These are phyloP conservation scores for Aureobasidium namibiae DNA, from an alignment of 2,329 filamentous ascomycete genomes.

Conservation along the genomic window DNA sequence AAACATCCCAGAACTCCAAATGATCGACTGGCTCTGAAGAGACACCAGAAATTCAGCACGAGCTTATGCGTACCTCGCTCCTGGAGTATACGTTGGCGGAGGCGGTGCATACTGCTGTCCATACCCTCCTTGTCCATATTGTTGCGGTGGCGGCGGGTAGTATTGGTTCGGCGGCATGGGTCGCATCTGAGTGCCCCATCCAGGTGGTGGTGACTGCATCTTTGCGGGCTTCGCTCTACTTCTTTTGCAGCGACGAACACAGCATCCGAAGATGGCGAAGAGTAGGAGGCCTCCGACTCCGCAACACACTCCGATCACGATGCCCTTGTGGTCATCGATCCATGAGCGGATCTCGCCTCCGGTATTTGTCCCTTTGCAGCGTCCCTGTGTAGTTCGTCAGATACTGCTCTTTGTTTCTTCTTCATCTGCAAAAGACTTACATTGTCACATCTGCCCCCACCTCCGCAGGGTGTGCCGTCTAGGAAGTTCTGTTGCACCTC, in stretches of 20 bases:
- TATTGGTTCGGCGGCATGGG: not conserved
- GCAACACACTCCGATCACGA: constrained; percentile 72
- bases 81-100: not conserved
- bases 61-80: constrained; percentile 1
- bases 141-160: not conserved
- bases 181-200: constrained; percentile 12
- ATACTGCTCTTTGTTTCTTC: not conserved
- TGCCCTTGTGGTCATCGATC: constrained; percentile 66
- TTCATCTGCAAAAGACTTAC: constrained; percentile 30
- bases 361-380: constrained; percentile 63
- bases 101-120: constrained; percentile 1
- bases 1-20: not conserved
- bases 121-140: not conserved
- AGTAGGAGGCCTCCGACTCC: constrained; percentile 67
- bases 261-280: constrained; percentile 59
- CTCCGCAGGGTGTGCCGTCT: constrained; percentile 78
- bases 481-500: constrained; percentile 83
- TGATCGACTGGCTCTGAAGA: not conserved
- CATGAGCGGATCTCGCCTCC: constrained; percentile 64
- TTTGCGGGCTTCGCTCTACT: constrained; percentile 3
- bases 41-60: not conserved
- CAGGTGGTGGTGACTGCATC: constrained; percentile 15
- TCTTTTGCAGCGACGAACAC: constrained; percentile 45
- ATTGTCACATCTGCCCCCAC: constrained; percentile 70
- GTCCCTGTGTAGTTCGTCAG: constrained; percentile 42